A percentile compares a stretch with the other conserved stretches of the same genome.
These are phyloP conservation scores for Colletotrichum caudatum DNA, from an alignment of 2,329 filamentous ascomycete genomes.

Conservation along the genomic window DNA sequence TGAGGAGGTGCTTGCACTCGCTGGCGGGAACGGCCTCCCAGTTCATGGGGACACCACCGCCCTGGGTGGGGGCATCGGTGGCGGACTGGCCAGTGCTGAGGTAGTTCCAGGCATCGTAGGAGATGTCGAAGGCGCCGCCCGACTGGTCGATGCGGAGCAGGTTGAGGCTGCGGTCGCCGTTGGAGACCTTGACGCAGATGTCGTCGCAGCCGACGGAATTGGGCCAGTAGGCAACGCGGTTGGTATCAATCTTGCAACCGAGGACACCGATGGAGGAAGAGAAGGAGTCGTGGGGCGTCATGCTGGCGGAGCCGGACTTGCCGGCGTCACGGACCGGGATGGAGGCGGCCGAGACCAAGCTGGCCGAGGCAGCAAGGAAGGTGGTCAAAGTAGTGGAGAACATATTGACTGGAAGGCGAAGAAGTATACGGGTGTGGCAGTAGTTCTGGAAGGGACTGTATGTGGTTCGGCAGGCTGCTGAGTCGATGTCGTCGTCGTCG, in stretches of 20 bases:
- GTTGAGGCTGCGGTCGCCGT: slow-evolving; percentile 62
- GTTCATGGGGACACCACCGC: slow-evolving; percentile 64
- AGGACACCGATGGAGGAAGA: slow-evolving; percentile 69
- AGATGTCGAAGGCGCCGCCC: slow-evolving; percentile 68
- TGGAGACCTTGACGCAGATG: slow-evolving; percentile 67
- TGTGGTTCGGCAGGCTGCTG: slow-evolving; percentile 8
- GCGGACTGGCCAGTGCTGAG: slow-evolving; percentile 64
- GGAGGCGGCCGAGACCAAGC: slow-evolving; percentile 46
- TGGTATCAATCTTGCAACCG: slow-evolving; percentile 71
- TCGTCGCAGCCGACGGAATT: slow-evolving; percentile 63
- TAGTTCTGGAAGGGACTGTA: slow-evolving; percentile 13
- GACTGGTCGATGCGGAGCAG: slow-evolving; percentile 71
- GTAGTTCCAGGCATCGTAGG: slow-evolving; percentile 72
- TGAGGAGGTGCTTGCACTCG: slow-evolving; percentile 63
- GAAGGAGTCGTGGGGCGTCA: slow-evolving; percentile 68
- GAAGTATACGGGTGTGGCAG: background rate
- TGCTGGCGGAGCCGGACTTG: slow-evolving; percentile 49
- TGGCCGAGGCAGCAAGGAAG: slow-evolving; percentile 48
- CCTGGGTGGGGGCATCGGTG: slow-evolving; percentile 56
- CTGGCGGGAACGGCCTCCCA: slow-evolving; percentile 61
- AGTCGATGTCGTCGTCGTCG: slow-evolving; percentile 13
- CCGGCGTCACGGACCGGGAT: slow-evolving; percentile 42
- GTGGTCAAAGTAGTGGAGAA: slow-evolving; percentile 48
- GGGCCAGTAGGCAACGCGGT: slow-evolving; percentile 73
- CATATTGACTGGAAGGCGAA: slow-evolving; percentile 42